phyloP scores from a whole-genome alignment of 1,284 basidiomycete genomes.

The Apiotrichum mycotoxinovorans region DNA sequence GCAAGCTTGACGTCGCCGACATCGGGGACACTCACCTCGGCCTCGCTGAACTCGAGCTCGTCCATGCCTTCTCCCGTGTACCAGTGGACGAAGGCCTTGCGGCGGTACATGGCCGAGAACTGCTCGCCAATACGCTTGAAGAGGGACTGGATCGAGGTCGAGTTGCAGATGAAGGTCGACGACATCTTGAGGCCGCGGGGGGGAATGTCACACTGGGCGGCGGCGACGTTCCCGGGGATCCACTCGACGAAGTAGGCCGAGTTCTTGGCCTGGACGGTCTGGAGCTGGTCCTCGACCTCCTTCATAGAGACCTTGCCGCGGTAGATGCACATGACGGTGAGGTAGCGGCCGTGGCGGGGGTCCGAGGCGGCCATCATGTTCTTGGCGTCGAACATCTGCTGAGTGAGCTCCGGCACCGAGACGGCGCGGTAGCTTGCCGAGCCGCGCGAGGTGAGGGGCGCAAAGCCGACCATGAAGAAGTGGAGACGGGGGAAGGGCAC shows the following conservation, averaged over 20 bases:
- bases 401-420: slow-evolving; percentile 90
- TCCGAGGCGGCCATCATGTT: slow-evolving; percentile 96
- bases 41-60: slow-evolving; percentile 92
- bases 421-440: slow-evolving; percentile 93
- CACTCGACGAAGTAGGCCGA: slow-evolving; percentile 97
- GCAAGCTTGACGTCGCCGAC: too few species aligned
- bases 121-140: slow-evolving; percentile 97
- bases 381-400: slow-evolving; percentile 98
- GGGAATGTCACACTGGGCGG: slow-evolving; percentile 88
- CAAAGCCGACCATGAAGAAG: slow-evolving; percentile 98
- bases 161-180: slow-evolving; percentile 96
- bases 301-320: slow-evolving; percentile 98
- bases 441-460: slow-evolving; percentile 87
- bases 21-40: slow-evolving; percentile 60
- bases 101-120: slow-evolving; percentile 98
- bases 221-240: slow-evolving; percentile 97
- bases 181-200: slow-evolving; percentile 93
- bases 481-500: slow-evolving; percentile 98
- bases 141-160: slow-evolving; percentile 92
- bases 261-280: slow-evolving; percentile 96
- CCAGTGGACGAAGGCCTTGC: slow-evolving; percentile 99
- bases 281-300: slow-evolving; percentile 98
- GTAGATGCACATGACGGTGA: slow-evolving; percentile 90
- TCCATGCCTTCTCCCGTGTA: slow-evolving; percentile 99
- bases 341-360: slow-evolving; percentile 68